phyloP scores from a whole-genome alignment of 331 rosid species.

The Malus hybrid region DNA sequence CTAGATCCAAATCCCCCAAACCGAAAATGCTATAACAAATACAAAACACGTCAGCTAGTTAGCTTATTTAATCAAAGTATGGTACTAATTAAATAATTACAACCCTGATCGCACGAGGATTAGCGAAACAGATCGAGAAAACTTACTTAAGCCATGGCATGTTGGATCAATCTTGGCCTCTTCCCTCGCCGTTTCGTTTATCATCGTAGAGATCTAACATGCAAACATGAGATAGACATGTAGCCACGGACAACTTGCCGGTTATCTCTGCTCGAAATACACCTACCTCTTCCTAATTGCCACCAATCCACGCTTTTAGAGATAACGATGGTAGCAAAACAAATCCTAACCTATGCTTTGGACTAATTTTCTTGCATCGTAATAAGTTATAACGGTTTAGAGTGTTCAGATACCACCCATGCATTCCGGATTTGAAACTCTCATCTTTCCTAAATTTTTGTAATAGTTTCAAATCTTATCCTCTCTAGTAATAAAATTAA shows the following conservation, averaged over 20 bases:
- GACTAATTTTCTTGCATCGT: background rate
- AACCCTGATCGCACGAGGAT: background rate
- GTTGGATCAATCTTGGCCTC: background rate
- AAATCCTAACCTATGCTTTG: background rate
- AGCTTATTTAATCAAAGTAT: background rate
- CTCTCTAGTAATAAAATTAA: too few relatives aligned
- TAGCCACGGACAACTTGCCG: constrained; percentile 41
- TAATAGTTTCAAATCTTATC: too few relatives aligned
- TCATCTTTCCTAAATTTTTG: too few relatives aligned
- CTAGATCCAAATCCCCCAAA: too few relatives aligned
- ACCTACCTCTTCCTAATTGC: background rate
- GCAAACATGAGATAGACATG: constrained; percentile 31
- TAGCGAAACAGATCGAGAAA: background rate
- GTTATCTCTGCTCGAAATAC: background rate
- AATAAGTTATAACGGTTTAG: too few relatives aligned
- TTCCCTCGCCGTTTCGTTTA: background rate
- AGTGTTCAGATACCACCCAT: fast-evolving
- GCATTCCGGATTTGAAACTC: too few relatives aligned
- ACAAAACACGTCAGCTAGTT: background rate
- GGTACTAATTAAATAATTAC: background rate
- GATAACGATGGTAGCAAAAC: background rate
- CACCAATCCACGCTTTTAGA: background rate
- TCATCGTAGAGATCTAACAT: constrained; percentile 31
- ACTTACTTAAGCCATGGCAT: background rate
- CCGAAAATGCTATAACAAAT: too few relatives aligned